Evolutionary conservation across 306 rosid species (phyloP).

Genomic region (Quercus mongolica): DNA sequence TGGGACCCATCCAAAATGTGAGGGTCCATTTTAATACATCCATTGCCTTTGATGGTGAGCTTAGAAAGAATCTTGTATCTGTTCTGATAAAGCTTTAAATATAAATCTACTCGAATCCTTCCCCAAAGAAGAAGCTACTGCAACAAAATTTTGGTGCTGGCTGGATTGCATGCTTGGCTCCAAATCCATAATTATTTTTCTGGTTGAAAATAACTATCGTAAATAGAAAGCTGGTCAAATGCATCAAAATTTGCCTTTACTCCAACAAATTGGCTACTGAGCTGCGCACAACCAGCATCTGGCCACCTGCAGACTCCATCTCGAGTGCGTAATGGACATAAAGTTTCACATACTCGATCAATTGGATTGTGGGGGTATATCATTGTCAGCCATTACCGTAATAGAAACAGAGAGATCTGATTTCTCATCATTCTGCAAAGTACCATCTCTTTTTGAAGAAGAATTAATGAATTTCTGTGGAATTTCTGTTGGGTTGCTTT

Average conservation of each 20-base stretch:
- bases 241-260: conserved; percentile 93
- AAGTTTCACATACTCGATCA: conserved; percentile 58
- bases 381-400: conserved; percentile 37
- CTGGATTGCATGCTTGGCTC: background rate
- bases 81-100: background rate
- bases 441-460: conserved; percentile 41
- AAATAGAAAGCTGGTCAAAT: conserved; percentile 70
- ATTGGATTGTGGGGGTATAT: conserved; percentile 29
- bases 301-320: conserved; percentile 95
- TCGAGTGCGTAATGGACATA: conserved; percentile 67
- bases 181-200: conserved; percentile 29
- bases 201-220: conserved; percentile 75
- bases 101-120: background rate
- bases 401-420: conserved; percentile 50
- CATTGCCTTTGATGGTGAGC: conserved; percentile 2
- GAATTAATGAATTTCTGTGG: conserved; percentile 26
- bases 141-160: background rate
- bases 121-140: background rate
- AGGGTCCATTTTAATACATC: conserved; percentile 20
- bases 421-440: conserved; percentile 35
- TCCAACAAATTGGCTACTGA: conserved; percentile 83
- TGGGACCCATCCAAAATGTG: conserved; percentile 39
- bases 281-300: conserved; percentile 78
- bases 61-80: conserved; percentile 19
- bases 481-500: conserved; percentile 45